phyloP scores from a whole-genome alignment of 495 filamentous ascomycete genomes.

The Daldinia caldariorum region DNA sequence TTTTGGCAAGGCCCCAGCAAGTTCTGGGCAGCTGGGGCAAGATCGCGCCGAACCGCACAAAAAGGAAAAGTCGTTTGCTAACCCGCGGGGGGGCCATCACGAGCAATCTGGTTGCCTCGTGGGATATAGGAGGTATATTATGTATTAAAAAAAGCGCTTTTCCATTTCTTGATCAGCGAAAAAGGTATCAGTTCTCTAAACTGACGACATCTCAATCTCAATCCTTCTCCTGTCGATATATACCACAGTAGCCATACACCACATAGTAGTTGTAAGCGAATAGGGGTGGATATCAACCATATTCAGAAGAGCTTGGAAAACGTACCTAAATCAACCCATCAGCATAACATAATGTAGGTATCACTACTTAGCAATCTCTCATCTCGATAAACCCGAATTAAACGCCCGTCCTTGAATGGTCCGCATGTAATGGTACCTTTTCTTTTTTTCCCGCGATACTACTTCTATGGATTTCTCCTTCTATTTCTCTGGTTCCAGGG shows the following conservation, averaged over 20 bases:
- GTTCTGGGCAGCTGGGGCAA: slow-evolving; percentile 13
- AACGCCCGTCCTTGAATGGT: slow-evolving; percentile 39
- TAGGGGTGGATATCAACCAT: background rate
- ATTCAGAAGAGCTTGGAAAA: slow-evolving; percentile 1
- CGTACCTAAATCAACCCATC: background rate
- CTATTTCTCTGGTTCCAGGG: slow-evolving; percentile 17
- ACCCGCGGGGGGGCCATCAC: slow-evolving; percentile 30
- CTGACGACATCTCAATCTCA: slow-evolving; percentile 39
- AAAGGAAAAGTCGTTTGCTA: slow-evolving; percentile 25
- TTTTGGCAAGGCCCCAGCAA: background rate
- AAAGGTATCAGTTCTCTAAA: slow-evolving; percentile 35
- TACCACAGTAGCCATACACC: background rate
- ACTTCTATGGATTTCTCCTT: slow-evolving; percentile 21
- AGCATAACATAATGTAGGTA: background rate
- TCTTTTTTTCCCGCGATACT: slow-evolving; percentile 29
- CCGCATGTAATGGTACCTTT: slow-evolving; percentile 25
- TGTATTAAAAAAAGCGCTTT: slow-evolving; percentile 31
- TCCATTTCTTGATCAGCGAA: slow-evolving; percentile 35
- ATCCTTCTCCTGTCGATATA: slow-evolving; percentile 15
- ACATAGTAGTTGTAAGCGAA: background rate
- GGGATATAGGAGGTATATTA: slow-evolving; percentile 3
- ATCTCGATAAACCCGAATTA: slow-evolving; percentile 36
- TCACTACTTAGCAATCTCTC: slow-evolving; percentile 18
- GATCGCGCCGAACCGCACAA: slow-evolving; percentile 36
- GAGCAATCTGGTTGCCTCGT: slow-evolving; percentile 38